These are phyloP conservation scores for Microcos paniculata DNA, from an alignment of 345 rosid species.

Conservation along the genomic window DNA sequence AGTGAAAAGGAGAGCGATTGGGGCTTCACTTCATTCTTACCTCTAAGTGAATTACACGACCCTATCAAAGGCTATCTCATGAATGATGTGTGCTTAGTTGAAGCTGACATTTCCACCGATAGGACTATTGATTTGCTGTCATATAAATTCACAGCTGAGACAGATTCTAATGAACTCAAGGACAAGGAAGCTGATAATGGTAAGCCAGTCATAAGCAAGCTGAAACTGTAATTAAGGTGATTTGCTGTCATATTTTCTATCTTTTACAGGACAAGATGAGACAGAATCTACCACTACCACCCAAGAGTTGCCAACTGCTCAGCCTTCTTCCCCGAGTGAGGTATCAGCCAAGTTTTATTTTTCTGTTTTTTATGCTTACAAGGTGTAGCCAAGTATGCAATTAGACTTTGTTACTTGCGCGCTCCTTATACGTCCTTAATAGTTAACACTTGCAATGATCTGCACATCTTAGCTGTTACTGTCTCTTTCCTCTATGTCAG, in stretches of 20 bases:
- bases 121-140: background rate
- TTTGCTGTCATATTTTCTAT: no score
- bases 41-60: slow-evolving; percentile 50
- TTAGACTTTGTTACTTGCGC: no score
- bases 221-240: no score
- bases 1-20: slow-evolving; percentile 6
- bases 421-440: no score
- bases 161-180: background rate
- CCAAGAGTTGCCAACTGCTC: background rate
- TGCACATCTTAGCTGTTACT: no score
- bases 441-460: no score
- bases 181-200: background rate
- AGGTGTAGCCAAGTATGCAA: no score
- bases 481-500: no score
- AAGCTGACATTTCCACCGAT: background rate
- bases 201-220: background rate
- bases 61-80: slow-evolving; percentile 51
- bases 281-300: no score
- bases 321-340: background rate
- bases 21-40: slow-evolving; percentile 65
- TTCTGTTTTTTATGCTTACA: no score
- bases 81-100: slow-evolving; percentile 30
- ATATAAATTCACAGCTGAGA: no score
- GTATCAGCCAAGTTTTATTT: background rate
- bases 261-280: no score